A percentile compares a stretch with the other conserved stretches of the same genome.
These are phyloP conservation scores for Adiantum capillusveneris DNA, from an alignment of 75 land plant species.

Conservation along the genomic window DNA sequence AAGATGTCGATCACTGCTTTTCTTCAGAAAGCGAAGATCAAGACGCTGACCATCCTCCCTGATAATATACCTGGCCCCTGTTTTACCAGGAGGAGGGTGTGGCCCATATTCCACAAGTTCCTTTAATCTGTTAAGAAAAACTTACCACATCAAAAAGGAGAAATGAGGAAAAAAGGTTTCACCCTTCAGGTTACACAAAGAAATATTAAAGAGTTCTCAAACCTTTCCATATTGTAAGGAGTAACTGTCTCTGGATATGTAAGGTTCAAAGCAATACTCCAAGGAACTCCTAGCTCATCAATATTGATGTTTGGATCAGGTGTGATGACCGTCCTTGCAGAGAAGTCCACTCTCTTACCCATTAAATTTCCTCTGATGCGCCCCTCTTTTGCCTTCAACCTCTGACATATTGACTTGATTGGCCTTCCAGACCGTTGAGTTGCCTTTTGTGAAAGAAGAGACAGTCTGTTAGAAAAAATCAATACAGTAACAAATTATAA, in stretches of 20 bases:
- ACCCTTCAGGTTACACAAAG: background rate
- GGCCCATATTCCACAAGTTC: constrained; percentile 98
- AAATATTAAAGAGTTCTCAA: background rate
- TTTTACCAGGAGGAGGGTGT: constrained; percentile 98
- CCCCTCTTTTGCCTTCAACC: constrained; percentile 98
- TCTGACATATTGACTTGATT: constrained; percentile 92
- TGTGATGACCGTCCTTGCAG: constrained; percentile 98
- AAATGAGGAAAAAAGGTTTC: background rate
- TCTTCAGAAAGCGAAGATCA: constrained; percentile 87
- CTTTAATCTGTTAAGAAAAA: constrained; percentile 53
- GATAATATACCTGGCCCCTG: constrained; percentile 87
- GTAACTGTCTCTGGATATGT: constrained; percentile 99
- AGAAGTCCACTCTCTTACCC: constrained; percentile 99
- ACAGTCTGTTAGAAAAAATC: background rate
- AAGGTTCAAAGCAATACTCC: constrained; percentile 94
- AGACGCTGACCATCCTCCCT: constrained; percentile 95
- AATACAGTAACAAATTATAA: background rate
- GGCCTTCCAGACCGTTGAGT: constrained; percentile 98
- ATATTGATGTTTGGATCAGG: constrained; percentile 99
- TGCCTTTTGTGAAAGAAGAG: constrained; percentile 37
- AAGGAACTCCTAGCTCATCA: constrained; percentile 96
- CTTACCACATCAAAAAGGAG: background rate
- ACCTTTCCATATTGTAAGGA: constrained; percentile 97
- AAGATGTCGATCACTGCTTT: constrained; percentile 93
- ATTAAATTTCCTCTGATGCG: constrained; percentile 96